A percentile compares a stretch with the other conserved stretches of the same genome.
Conservation (phyloP, 1,284 basidiomycete species). For the Peniophora sp. region DNA sequence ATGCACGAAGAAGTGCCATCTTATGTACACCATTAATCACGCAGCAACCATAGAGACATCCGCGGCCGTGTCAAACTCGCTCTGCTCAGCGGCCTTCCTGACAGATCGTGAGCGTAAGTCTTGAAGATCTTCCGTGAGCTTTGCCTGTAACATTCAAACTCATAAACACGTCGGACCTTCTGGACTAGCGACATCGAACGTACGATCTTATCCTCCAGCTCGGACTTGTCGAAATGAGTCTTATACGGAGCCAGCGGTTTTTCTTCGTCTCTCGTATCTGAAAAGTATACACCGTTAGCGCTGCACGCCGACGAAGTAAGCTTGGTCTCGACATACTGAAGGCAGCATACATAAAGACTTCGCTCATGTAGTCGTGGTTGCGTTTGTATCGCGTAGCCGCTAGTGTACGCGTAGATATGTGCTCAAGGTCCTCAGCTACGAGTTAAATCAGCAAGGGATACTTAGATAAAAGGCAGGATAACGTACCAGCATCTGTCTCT, state of each 20-base stretch:
- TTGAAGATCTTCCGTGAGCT: constrained; percentile 41
- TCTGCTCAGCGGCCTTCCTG: constrained; percentile 12
- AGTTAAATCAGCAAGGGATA: neutral
- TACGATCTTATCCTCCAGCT: constrained; percentile 44
- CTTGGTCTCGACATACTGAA: constrained; percentile 37
- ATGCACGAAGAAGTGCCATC: no score
- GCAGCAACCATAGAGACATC: constrained; percentile 19
- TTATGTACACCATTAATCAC: no score
- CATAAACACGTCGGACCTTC: constrained; percentile 35
- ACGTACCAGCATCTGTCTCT: constrained; percentile 60
- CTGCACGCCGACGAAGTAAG: neutral
- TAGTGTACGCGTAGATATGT: constrained; percentile 62
- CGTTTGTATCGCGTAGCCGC: constrained; percentile 65
- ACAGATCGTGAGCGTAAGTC: constrained; percentile 26
- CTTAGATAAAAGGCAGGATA: neutral
- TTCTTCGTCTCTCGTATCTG: constrained; percentile 38
- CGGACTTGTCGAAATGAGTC: constrained; percentile 44
- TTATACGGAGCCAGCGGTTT: constrained; percentile 40
- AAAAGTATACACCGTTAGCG: no score
- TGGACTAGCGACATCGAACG: neutral
- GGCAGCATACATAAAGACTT: constrained; percentile 65
- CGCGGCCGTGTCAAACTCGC: constrained; percentile 5
- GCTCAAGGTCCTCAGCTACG: constrained; percentile 54
- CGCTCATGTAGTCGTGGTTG: constrained; percentile 78
- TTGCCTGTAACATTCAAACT: constrained; percentile 24